A percentile compares a stretch with the other conserved stretches of the same genome.
These are phyloP conservation scores for Saturnispora dispora DNA, from an alignment of 805 yeast species.

Conservation along the genomic window DNA sequence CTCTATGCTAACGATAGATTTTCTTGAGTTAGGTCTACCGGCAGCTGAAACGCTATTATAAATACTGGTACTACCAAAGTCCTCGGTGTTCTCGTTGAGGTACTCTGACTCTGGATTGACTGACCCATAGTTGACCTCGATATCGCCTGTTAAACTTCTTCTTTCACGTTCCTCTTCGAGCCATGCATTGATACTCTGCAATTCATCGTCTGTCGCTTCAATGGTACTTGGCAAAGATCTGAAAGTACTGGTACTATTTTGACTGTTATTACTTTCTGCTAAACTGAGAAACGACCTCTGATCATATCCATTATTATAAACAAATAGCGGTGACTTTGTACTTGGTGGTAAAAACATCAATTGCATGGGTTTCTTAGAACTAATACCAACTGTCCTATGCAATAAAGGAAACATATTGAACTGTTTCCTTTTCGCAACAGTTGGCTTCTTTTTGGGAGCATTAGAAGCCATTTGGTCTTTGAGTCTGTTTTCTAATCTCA, in stretches of 20 bases:
- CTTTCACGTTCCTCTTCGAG: slow-evolving; percentile 30
- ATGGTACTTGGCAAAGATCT: slow-evolving; percentile 30
- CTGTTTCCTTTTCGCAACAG: background rate
- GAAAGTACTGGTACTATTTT: slow-evolving; percentile 23
- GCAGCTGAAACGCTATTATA: background rate
- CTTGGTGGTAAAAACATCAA: slow-evolving; percentile 31
- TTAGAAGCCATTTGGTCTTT: background rate
- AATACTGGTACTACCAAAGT: background rate
- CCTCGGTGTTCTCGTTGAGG: background rate
- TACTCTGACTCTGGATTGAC: slow-evolving; percentile 17
- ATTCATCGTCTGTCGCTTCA: slow-evolving; percentile 27
- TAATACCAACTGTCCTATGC: slow-evolving; percentile 15
- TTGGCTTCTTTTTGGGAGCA: background rate
- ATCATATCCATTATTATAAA: slow-evolving; percentile 26
- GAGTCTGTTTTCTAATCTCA: too few relatives aligned
- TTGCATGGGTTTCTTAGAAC: slow-evolving; percentile 25
- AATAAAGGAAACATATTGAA: background rate
- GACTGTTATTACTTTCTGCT: slow-evolving; percentile 22
- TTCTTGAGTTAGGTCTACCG: background rate
- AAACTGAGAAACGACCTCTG: slow-evolving; percentile 30
- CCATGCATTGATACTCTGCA: slow-evolving; percentile 28
- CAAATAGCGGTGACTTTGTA: slow-evolving; percentile 29
- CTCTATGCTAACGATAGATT: slow-evolving; percentile 11
- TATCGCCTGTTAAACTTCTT: slow-evolving; percentile 18
- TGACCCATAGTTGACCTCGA: slow-evolving; percentile 17